Evolutionary conservation across 2,329 filamentous ascomycete species (phyloP).

Genomic region (Cladosporium oxysporum): DNA sequence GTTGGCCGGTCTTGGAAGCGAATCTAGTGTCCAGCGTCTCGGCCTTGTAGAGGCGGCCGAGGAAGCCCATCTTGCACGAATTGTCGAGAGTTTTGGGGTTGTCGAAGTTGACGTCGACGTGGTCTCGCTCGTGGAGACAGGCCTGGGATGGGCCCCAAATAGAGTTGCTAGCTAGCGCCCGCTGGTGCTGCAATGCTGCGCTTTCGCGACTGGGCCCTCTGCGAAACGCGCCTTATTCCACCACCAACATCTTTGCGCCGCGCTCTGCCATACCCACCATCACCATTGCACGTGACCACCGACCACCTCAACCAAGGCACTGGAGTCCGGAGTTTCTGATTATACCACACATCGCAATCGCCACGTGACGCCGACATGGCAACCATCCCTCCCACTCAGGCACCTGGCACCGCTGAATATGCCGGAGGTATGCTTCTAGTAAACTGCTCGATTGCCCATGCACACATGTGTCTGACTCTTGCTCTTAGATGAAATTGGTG

Average conservation of each 20-base stretch:
- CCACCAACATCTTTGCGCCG: conserved; percentile 17
- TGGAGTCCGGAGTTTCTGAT: conserved; percentile 18
- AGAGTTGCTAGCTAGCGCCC: conserved; percentile 8
- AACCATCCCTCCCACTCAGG: conserved; percentile 32
- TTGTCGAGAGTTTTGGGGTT: not conserved
- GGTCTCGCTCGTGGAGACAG: not conserved
- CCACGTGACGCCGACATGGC: conserved; percentile 10
- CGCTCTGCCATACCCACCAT: conserved; percentile 21
- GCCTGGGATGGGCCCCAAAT: not conserved
- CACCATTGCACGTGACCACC: conserved; percentile 20
- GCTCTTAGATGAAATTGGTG: conserved; percentile 85
- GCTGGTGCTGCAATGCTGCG: conserved; percentile 9
- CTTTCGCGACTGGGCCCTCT: conserved; percentile 13
- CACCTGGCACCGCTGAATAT: conserved; percentile 47
- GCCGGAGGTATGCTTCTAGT: conserved; percentile 42
- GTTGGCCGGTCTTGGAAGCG: conserved; percentile 59
- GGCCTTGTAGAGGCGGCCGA: conserved; percentile 56
- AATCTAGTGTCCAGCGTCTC: conserved; percentile 73
- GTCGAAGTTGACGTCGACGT: conserved; percentile 7
- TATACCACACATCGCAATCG: not conserved
- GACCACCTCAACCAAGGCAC: not conserved
- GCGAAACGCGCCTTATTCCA: conserved; percentile 8
- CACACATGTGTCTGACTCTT: not conserved
- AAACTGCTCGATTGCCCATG: not conserved
- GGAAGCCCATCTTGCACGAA: conserved; percentile 14